Percentiles rank a stretch among this genome's conserved stretches.
Evolutionary conservation across 2,329 filamentous ascomycete genomes (phyloP).

Genomic region (Leptographium flavum): DNA sequence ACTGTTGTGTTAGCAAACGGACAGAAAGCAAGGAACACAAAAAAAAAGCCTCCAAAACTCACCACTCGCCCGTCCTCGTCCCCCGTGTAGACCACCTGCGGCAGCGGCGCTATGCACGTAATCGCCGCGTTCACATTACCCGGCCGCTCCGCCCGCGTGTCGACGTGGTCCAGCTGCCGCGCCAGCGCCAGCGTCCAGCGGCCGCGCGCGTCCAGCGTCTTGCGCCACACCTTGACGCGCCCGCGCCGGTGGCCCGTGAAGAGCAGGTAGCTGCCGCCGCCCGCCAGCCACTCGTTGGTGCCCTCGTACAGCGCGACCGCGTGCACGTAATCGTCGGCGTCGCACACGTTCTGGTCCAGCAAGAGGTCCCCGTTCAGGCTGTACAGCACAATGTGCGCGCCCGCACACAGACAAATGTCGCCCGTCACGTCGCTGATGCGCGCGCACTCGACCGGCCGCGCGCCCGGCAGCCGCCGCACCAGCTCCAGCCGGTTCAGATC

Average conservation of each 20-base stretch:
- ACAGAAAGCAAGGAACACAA: background rate
- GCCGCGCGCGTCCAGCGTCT: constrained; percentile 34
- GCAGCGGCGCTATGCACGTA: constrained; percentile 73
- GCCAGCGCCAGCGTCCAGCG: constrained; percentile 67
- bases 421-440: constrained; percentile 83
- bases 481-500: constrained; percentile 85
- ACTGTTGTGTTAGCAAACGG: constrained; percentile 25
- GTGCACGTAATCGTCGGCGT: constrained; percentile 61
- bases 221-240: constrained; percentile 64
- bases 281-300: constrained; percentile 68
- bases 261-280: constrained; percentile 44
- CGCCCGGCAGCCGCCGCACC: constrained; percentile 52
- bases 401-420: constrained; percentile 74
- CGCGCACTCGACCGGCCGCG: constrained; percentile 53
- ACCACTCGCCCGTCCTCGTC: constrained; percentile 89
- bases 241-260: constrained; percentile 82
- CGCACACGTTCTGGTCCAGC: constrained; percentile 66
- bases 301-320: constrained; percentile 91
- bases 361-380: constrained; percentile 78
- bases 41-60: constrained; percentile 27
- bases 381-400: constrained; percentile 61
- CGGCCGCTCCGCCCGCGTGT: constrained; percentile 47
- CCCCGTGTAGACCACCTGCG: constrained; percentile 76
- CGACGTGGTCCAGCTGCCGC: constrained; percentile 68
- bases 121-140: constrained; percentile 53